These are phyloP conservation scores for Coleophoma cylindrospora DNA, from an alignment of 2,329 filamentous ascomycete genomes.

Conservation along the genomic window DNA sequence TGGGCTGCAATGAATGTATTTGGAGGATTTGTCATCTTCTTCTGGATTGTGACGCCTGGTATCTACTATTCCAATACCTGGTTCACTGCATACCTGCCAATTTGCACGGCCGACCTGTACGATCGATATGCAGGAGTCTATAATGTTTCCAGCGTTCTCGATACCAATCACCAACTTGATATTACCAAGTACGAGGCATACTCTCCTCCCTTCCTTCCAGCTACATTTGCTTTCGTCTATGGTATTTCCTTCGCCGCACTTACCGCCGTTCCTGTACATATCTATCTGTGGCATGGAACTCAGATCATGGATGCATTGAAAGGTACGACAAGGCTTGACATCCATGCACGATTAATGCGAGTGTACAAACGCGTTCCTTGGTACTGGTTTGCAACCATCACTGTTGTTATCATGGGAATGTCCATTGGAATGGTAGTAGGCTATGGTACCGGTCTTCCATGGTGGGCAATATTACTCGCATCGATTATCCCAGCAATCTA, in stretches of 20 bases:
- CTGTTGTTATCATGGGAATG: slow-evolving; percentile 24
- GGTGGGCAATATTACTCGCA: slow-evolving; percentile 20
- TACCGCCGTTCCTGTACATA: slow-evolving; percentile 60
- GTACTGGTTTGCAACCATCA: slow-evolving; percentile 45
- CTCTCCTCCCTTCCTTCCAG: slow-evolving; percentile 65
- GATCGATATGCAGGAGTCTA: slow-evolving; percentile 63
- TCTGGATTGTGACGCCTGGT: slow-evolving; percentile 1
- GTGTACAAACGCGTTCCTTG: slow-evolving; percentile 48
- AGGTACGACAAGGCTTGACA: slow-evolving; percentile 36
- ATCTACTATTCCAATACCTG: slow-evolving; percentile 2
- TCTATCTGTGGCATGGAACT: slow-evolving; percentile 58
- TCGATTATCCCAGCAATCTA: slow-evolving; percentile 22
- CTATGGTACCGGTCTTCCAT: slow-evolving; percentile 27
- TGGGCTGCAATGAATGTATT: slow-evolving; percentile 69
- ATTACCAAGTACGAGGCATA: slow-evolving; percentile 60
- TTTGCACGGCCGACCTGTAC: slow-evolving; percentile 66
- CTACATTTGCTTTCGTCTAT: slow-evolving; percentile 64
- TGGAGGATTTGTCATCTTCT: slow-evolving; percentile 32
- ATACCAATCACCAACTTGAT: slow-evolving; percentile 57
- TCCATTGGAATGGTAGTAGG: slow-evolving; percentile 25
- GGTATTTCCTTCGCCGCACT: slow-evolving; percentile 69
- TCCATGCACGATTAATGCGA: slow-evolving; percentile 49
- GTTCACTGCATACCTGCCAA: slow-evolving; percentile 40
- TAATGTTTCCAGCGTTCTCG: slow-evolving; percentile 56
- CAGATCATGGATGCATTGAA: slow-evolving; percentile 46